Conservation (phyloP, 148 eudicot genomes). For the Oxyria digyna region DNA sequence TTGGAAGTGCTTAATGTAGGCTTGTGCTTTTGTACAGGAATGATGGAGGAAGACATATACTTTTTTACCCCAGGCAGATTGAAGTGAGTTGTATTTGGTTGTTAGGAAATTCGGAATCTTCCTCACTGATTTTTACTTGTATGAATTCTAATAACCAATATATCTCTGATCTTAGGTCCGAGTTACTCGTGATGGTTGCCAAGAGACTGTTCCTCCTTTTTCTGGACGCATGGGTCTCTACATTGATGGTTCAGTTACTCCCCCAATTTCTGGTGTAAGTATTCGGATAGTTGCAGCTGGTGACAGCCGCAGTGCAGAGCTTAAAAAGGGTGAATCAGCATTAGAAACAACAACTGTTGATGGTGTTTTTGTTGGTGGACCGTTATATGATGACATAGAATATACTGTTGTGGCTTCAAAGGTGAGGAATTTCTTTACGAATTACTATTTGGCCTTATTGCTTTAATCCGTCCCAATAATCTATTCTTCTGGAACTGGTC, state of each 20-base stretch:
- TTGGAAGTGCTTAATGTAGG: background rate
- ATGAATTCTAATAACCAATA: slow-evolving; percentile 1
- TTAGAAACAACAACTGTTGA: slow-evolving; percentile 63
- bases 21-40: slow-evolving; percentile 26
- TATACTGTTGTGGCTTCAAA: slow-evolving; percentile 82
- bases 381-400: slow-evolving; percentile 80
- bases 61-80: slow-evolving; percentile 79
- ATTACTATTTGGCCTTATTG: background rate
- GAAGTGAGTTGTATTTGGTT: slow-evolving; percentile 36
- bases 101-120: background rate
- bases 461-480: background rate
- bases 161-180: slow-evolving; percentile 36
- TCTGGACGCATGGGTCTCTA: slow-evolving; percentile 76
- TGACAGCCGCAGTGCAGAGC: slow-evolving; percentile 48
- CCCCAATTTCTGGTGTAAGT: slow-evolving; percentile 71
- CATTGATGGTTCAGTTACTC: slow-evolving; percentile 93
- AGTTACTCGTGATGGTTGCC: slow-evolving; percentile 67
- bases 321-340: slow-evolving; percentile 63
- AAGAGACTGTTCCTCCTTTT: slow-evolving; percentile 55
- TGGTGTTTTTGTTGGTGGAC: slow-evolving; percentile 72
- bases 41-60: slow-evolving; percentile 36
- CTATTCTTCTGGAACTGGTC: background rate
- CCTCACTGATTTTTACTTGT: background rate
- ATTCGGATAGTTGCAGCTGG: slow-evolving; percentile 59
- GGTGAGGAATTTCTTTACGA: slow-evolving; percentile 32